Percentiles rank a stretch among this genome's conserved stretches.
Evolutionary conservation across 2,329 filamentous ascomycete genomes (phyloP).

Genomic region (Ascochyta clinopodiicola): DNA sequence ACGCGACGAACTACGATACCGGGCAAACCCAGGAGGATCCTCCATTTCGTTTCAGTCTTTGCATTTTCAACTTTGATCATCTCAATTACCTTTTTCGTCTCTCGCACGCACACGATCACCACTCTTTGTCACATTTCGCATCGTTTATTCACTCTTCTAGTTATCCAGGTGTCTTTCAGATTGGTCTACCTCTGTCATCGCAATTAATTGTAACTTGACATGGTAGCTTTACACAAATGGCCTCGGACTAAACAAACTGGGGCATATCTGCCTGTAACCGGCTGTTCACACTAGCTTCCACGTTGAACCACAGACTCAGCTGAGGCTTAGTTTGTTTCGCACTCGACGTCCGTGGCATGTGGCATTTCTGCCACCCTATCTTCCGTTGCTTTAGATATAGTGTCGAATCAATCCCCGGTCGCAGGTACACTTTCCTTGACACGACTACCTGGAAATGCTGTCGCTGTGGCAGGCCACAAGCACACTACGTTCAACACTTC

Average conservation of each 20-base stretch:
- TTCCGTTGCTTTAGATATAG: slow-evolving; percentile 21
- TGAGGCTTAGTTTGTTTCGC: slow-evolving; percentile 38
- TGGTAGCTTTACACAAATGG: neutral
- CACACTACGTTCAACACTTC: neutral
- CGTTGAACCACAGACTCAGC: neutral
- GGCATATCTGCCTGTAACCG: neutral
- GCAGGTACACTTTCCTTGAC: neutral
- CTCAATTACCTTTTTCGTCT: neutral
- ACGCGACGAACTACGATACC: neutral
- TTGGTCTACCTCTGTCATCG: no score
- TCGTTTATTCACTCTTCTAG: no score
- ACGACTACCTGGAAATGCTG: slow-evolving; percentile 6
- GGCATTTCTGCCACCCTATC: neutral
- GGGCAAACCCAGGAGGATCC: slow-evolving; percentile 5
- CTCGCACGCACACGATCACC: neutral
- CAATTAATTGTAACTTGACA: no score
- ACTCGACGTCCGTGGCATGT: slow-evolving; percentile 7
- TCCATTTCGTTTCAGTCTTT: slow-evolving; percentile 1
- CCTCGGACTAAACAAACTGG: neutral
- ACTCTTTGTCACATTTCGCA: neutral
- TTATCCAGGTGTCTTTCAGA: no score
- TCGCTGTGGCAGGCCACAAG: slow-evolving; percentile 20
- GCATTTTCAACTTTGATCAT: neutral
- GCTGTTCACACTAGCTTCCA: neutral
- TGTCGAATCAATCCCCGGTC: slow-evolving; percentile 2